Base-by-base conservation (phyloP, 2,329 filamentous ascomycete genomes). In the Aspergillus quadrilineatus region DNA sequence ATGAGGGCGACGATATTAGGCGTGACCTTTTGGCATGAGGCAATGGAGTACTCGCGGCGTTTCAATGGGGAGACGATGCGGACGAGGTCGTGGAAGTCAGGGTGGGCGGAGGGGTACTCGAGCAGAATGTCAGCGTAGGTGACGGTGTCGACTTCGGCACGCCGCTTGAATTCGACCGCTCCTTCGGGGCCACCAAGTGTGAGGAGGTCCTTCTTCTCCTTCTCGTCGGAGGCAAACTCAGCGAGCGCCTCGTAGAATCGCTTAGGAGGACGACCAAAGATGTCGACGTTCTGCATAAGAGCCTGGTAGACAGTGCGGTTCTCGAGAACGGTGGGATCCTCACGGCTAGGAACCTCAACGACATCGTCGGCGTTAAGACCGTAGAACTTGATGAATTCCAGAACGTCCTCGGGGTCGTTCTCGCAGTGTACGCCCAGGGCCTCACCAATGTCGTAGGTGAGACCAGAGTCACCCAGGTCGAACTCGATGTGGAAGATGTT, bases 401-500 rank as follows among this genome's bases (percentile, higher is more conserved):
- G 79, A 58, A 97, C 88, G 60, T 94, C 83, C 45, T 80, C 78
- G 46, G 87, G 82, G 73, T 97, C 88, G 75, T 99, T 99, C 77
- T 97, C 90, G 6, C 92, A 90, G 74, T 99, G 94, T 61, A 99
- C 92, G 63, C 94, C 94, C 15, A 99, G 87, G 46, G 94, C 94
- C 79, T 99, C 94, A 56, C 94, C 94, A 68, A 99, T 97, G 72
- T 96, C 90, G 78, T 99, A 99, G 42, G 85, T 96, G 62, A 99
- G 85, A 39, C 92, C 93, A 34, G 93, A 96, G 68, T 88, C 78
- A 59, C 93, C 93, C 26, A 99, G 85, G 70, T 97, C 94, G 69
- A 99, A 99, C 77, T 99, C 94, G 61, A 99, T 97, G 79, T 99
- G 94, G 88, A 99, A 99, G 76, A 99, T 97, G 82, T 99, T 97